Base-by-base conservation (phyloP, 2,329 filamentous ascomycete species). In the Beauveria scarabaeidicola region DNA sequence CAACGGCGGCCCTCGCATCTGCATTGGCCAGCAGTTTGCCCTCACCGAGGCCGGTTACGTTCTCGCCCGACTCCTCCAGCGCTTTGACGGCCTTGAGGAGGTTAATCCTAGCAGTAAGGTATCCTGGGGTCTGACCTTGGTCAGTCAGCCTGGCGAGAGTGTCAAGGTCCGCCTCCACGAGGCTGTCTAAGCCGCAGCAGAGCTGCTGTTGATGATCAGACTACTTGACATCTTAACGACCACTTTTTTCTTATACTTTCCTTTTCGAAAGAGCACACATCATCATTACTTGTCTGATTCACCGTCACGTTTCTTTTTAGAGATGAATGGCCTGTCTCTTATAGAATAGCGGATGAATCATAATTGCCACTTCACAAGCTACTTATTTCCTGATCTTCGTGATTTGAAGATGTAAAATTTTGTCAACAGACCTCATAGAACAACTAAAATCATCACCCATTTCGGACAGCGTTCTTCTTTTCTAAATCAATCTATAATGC, bases 1-100 rank as follows among this genome's bases (percentile, higher is more conserved):
- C 61, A 74, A 70, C 56, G 70, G 69, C 1, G 72, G 70, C 0
- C 73, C 73, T 2, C 63, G 72, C 25, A 70, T 72, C 9, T 74
- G 72, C 52, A 63, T 74, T 1, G 71, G 71, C 3, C 70, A 72
- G 63, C 66, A 73, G 63, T 72, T 70, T 54, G 63, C 46, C 63
- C 68, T 70, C 43, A 65, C 68, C 44, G 67, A 70, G 57, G 62
- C 62, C 1, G 63, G 58, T 1, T 66, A 65, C 9, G 63, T 65
- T 13, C 32, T 65, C 3, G 59, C 61, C 21, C 52, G 61, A 29
- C 58, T 65, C 52, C 51, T 62, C 15, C 64, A 65, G 61, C 59
- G 64, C 38, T 63, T 64, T 7, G 64, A 64, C 38, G 62, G 56
- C 5, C 29, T 64, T 13, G 64, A 64, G 21, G 59, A 57, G 25